Base-by-base conservation (phyloP, 441 rosid genomes). In the Pelargonium citronellum region DNA sequence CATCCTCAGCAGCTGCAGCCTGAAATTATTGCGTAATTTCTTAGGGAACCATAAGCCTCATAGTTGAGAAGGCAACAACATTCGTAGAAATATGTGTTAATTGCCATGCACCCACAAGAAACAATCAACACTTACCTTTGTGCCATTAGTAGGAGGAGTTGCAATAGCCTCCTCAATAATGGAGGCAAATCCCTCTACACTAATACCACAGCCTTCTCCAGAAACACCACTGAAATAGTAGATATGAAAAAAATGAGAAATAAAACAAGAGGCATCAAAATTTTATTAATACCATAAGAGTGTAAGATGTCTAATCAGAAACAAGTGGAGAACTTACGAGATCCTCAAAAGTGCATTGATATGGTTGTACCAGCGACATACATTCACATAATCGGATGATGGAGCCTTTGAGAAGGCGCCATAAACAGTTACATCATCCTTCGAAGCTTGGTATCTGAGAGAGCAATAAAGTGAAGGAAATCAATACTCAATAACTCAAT, bases 371-470 rank as follows among this genome's bases (percentile, higher is more conserved):
- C 99, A 95, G 67, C 98, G 74, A 68, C 83, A 80, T 0, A 72
- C 87, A 43, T 91, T 95, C 44, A 92, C 91, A 72, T 70, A 84
- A 64, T 86, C 76, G 4, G 95, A 69, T 12, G 97, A 82, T 49
- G 95, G 95, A 5, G 91, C 79, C 60, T 81, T 83, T 2, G 84
- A 71, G 67, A 92, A 81, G 75, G 95, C 86, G 0, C 86, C 37
- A 71, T 81, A 83, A 68, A 89, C 92, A 0, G 88, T 77, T 24
- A 87, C 62, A 67, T 95, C 99, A 80, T 95, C 98, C 72, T 91
- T 92, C 0, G 98, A 95, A 74, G 99, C 98, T 71, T 88, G 93
- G 84, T 95, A 91, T n/a, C 97, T 92, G 58, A 15, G 37, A 66
- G 5, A 13, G 58, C 27, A 10, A 69, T 7, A 68, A 78, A 94